Conservation (phyloP, 441 rosid species). For the Populus trichocarpa region DNA sequence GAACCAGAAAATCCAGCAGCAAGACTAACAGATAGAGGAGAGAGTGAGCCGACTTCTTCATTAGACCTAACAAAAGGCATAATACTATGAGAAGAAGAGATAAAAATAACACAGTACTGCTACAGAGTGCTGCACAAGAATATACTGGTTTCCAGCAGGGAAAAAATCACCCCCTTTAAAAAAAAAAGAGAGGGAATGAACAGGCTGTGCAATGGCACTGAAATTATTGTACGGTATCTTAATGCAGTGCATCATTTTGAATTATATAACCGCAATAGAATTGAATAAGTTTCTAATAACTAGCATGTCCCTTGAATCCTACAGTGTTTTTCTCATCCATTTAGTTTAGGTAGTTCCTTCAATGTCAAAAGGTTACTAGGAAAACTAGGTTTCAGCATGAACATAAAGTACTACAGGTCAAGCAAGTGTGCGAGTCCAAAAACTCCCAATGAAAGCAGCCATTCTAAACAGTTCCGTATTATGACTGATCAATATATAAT, state of each 20-base stretch:
- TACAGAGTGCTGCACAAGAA: not conserved
- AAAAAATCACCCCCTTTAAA: not conserved
- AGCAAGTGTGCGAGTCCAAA: not conserved
- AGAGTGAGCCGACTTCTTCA: conserved; percentile 74
- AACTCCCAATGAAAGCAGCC: not conserved
- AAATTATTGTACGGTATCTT: not conserved
- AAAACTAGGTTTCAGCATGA: not conserved
- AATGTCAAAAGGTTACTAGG: not conserved
- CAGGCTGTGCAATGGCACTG: not conserved
- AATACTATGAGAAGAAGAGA: not conserved
- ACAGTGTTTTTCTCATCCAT: not conserved
- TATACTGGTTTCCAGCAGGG: not conserved
- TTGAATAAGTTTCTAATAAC: not conserved
- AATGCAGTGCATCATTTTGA: not conserved
- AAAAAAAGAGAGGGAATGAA: not conserved
- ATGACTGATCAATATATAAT: not conserved
- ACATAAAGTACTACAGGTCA: not conserved
- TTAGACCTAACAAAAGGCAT: conserved; percentile 41
- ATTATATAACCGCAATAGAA: not conserved
- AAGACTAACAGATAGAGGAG: conserved; percentile 59
- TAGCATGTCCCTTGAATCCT: not conserved
- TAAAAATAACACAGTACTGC: conserved; percentile 5
- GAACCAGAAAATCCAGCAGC: conserved; percentile 91
- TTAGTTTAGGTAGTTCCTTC: not conserved
- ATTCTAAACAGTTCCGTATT: not conserved